These are phyloP conservation scores for Globisporangium acanthophoron DNA, from an alignment of 352 stramenopile species.

Conservation along the genomic window DNA sequence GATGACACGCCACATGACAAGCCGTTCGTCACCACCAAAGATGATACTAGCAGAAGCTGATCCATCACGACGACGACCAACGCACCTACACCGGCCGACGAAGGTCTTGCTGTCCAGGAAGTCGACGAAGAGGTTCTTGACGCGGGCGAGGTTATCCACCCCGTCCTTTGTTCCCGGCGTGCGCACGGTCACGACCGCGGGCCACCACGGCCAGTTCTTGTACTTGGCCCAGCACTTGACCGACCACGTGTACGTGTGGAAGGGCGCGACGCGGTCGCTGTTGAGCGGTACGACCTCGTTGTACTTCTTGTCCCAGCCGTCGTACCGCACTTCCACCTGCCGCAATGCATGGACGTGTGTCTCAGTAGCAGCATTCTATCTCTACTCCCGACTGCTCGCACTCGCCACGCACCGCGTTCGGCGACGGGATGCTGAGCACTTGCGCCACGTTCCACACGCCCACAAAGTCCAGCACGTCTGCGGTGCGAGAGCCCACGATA, in stretches of 20 bases:
- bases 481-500: background rate
- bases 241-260: conserved; percentile 69
- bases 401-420: conserved; percentile 5
- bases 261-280: conserved; percentile 44
- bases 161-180: conserved; percentile 38
- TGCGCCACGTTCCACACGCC: conserved; percentile 16
- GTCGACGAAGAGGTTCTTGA: conserved; percentile 46
- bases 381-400: too few relatives aligned
- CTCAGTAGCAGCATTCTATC: background rate
- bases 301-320: conserved; percentile 52
- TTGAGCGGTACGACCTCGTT: conserved; percentile 59
- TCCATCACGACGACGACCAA: background rate
- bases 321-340: conserved; percentile 65
- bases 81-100: conserved; percentile 31
- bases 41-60: background rate
- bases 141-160: conserved; percentile 25
- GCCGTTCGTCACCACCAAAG: background rate
- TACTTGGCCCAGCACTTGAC: conserved; percentile 84
- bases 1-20: background rate
- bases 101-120: conserved; percentile 51
- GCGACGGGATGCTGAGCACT: conserved; percentile 10
- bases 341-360: background rate
- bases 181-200: conserved; percentile 58
- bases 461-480: conserved; percentile 17
- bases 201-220: conserved; percentile 77